A percentile compares a stretch with the other conserved stretches of the same genome.
Conservation (phyloP, 1,139 yeast species). For the Entelexis paramagnoliae region DNA sequence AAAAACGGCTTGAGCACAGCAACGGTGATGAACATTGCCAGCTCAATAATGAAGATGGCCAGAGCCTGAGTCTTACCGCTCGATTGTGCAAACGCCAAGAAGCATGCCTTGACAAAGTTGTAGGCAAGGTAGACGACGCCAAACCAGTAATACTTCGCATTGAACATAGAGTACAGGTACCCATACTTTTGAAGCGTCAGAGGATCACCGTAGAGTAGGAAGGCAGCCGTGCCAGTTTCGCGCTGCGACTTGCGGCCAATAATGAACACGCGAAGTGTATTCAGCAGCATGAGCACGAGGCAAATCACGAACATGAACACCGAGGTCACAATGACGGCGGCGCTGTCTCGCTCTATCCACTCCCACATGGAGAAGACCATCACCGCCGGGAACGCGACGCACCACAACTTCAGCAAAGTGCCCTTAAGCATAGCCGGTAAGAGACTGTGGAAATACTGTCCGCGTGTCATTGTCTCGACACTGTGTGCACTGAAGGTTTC, state of each 20-base stretch:
- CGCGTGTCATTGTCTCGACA: conserved; percentile 30
- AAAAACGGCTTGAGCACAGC: conserved; percentile 75
- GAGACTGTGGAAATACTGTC: conserved; percentile 49
- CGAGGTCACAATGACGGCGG: conserved; percentile 76
- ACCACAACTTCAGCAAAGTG: conserved; percentile 64
- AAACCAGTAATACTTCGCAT: conserved; percentile 79
- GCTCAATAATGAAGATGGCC: conserved; percentile 65
- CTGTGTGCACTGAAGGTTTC: not conserved
- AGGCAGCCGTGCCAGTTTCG: conserved; percentile 81
- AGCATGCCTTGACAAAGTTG: conserved; percentile 60
- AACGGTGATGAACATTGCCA: conserved; percentile 51
- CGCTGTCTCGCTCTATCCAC: conserved; percentile 71
- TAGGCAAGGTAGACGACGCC: conserved; percentile 53
- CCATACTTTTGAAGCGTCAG: conserved; percentile 77
- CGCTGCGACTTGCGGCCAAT: conserved; percentile 63
- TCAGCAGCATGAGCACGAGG: conserved; percentile 55
- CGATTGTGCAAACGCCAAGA: conserved; percentile 75
- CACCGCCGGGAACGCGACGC: conserved; percentile 52
- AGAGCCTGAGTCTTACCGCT: conserved; percentile 75
- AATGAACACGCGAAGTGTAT: conserved; percentile 54
- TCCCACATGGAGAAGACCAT: conserved; percentile 81
- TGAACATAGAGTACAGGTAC: conserved; percentile 77
- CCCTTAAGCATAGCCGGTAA: conserved; percentile 80
- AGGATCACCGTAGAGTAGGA: conserved; percentile 73
- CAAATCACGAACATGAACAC: conserved; percentile 53